Percentiles rank a stretch among this genome's conserved stretches.
Evolutionary conservation across 768 basidiomycete species (phyloP).

Genomic region (Obba rivulosa): DNA sequence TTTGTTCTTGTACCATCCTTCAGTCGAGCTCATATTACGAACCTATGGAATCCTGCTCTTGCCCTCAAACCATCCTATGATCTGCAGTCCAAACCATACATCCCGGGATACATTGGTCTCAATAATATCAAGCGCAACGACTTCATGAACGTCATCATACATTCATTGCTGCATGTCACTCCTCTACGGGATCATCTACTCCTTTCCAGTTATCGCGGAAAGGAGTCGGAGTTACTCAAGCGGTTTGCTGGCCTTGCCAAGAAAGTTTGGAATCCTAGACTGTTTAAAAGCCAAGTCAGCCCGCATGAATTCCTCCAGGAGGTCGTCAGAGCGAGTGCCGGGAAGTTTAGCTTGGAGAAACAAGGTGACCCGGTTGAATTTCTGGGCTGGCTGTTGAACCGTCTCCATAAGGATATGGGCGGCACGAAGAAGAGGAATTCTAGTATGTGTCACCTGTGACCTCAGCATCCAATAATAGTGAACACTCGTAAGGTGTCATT

Average conservation of each 20-base stretch:
- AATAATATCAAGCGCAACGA: constrained; percentile 98
- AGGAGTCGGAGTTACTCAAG: constrained; percentile 81
- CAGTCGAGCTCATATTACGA: constrained; percentile 49
- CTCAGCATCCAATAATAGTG: constrained; percentile 14
- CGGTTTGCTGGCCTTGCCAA: constrained; percentile 85
- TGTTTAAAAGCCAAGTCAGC: constrained; percentile 97
- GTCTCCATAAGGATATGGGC: constrained; percentile 86
- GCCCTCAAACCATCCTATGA: constrained; percentile 80
- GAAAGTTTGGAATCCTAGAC: constrained; percentile 92
- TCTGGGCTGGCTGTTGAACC: constrained; percentile 91
- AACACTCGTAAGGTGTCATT: constrained; percentile 61
- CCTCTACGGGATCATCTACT: constrained; percentile 87
- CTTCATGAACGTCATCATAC: constrained; percentile 96
- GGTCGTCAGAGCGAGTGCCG: constrained; percentile 82
- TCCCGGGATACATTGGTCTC: constrained; percentile 91
- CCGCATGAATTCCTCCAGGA: constrained; percentile 99
- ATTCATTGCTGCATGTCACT: constrained; percentile 85
- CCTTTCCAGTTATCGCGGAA: constrained; percentile 65
- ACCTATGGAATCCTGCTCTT: constrained; percentile 52
- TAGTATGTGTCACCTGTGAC: constrained; percentile 47
- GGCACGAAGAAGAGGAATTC: constrained; percentile 92
- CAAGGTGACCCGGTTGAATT: constrained; percentile 98
- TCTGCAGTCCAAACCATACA: constrained; percentile 72
- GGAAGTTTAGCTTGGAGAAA: constrained; percentile 88
- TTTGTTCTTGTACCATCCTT: constrained; percentile 89